Percentiles rank a stretch among this genome's conserved stretches.
Evolutionary conservation across 2,329 filamentous ascomycete species (phyloP).

Genomic region (Penicillium brevicompactum): DNA sequence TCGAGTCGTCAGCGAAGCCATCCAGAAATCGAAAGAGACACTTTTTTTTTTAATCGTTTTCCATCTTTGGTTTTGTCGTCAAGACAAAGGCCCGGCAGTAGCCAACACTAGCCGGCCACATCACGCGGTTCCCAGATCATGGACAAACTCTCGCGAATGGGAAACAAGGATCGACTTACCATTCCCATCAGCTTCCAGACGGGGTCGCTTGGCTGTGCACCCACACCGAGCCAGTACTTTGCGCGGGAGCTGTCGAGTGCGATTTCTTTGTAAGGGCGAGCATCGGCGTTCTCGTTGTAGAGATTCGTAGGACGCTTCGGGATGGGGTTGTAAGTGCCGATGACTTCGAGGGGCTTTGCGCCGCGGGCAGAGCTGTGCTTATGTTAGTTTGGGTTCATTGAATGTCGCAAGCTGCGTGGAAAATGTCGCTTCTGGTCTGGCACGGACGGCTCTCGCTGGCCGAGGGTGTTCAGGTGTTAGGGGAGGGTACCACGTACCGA

Average conservation of each 20-base stretch:
- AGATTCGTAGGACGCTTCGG: slow-evolving; percentile 55
- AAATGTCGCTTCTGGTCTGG: not conserved
- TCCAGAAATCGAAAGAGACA: not conserved
- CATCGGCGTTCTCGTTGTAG: slow-evolving; percentile 53
- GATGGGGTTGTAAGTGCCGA: slow-evolving; percentile 67
- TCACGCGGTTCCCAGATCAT: not conserved
- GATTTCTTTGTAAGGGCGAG: slow-evolving; percentile 84
- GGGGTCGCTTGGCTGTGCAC: slow-evolving; percentile 88
- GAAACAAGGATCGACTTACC: slow-evolving; percentile 53
- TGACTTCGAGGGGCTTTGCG: slow-evolving; percentile 88
- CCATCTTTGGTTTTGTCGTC: not conserved
- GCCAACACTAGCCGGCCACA: not conserved
- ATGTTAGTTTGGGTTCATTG: slow-evolving; percentile 6
- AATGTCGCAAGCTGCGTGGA: not conserved
- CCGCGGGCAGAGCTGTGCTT: slow-evolving; percentile 74
- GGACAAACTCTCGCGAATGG: not conserved
- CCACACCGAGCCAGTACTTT: slow-evolving; percentile 95
- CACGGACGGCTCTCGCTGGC: not conserved
- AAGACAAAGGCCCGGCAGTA: not conserved
- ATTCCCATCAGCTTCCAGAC: slow-evolving; percentile 84
- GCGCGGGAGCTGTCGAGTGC: slow-evolving; percentile 78
- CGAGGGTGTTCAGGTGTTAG: not conserved
- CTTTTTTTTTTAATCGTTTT: no score
- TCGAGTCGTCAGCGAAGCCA: slow-evolving; percentile 3
- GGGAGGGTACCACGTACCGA: slow-evolving; percentile 59